Conservation (phyloP, 1,284 basidiomycete species). For the Ustilago lituana region DNA sequence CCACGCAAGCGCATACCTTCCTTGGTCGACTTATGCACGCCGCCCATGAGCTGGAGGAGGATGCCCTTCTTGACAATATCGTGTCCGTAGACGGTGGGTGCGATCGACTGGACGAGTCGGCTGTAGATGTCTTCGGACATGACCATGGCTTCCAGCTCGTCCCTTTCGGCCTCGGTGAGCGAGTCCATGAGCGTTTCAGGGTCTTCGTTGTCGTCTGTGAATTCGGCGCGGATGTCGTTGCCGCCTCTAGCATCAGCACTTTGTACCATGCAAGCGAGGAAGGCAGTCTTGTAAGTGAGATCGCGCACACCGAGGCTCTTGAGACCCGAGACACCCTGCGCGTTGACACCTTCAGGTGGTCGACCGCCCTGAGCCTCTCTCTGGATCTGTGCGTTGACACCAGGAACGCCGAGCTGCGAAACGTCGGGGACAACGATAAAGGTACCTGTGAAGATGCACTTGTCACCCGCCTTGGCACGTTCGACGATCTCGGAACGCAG, state of each 20-base stretch:
- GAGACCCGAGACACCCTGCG: slow-evolving; percentile 88
- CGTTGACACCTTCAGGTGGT: slow-evolving; percentile 73
- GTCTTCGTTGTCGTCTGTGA: slow-evolving; percentile 84
- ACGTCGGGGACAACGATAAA: slow-evolving; percentile 99
- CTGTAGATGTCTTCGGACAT: slow-evolving; percentile 92
- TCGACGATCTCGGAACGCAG: slow-evolving; percentile 95
- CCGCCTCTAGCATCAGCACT: slow-evolving; percentile 76
- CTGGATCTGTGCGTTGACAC: slow-evolving; percentile 92
- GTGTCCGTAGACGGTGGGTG: slow-evolving; percentile 90
- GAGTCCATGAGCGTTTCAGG: slow-evolving; percentile 83
- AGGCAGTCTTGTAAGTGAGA: slow-evolving; percentile 97
- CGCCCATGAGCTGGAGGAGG: slow-evolving; percentile 98
- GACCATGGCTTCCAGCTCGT: slow-evolving; percentile 94
- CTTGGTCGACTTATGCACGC: slow-evolving; percentile 94
- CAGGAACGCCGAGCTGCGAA: slow-evolving; percentile 91
- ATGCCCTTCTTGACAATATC: slow-evolving; percentile 84
- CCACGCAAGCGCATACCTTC: slow-evolving; percentile 98
- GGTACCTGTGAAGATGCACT: slow-evolving; percentile 95
- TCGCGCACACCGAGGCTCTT: slow-evolving; percentile 95
- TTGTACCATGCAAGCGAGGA: slow-evolving; percentile 96
- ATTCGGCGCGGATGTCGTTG: slow-evolving; percentile 72
- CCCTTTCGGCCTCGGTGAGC: slow-evolving; percentile 90
- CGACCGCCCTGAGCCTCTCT: slow-evolving; percentile 77
- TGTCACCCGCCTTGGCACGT: slow-evolving; percentile 97
- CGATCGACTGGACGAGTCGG: slow-evolving; percentile 90